phyloP scores from a whole-genome alignment of 192 early-diverging fungal genomes.

The Podila epicladia region DNA sequence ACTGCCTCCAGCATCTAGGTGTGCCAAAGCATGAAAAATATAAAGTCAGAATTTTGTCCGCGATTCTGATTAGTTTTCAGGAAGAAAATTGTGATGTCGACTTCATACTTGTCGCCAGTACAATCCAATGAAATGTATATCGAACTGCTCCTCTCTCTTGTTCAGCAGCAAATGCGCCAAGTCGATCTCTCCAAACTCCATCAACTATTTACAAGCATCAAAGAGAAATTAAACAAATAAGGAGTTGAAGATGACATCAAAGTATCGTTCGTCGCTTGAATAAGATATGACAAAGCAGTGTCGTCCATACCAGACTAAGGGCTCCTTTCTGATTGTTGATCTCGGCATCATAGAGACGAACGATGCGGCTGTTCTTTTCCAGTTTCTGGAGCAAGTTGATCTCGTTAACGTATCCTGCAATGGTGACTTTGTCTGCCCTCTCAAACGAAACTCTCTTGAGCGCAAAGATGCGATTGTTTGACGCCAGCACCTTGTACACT shows the following conservation, averaged over 20 bases:
- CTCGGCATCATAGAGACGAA: slow-evolving; percentile 82
- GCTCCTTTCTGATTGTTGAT: slow-evolving; percentile 66
- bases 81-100: not conserved
- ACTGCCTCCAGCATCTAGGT: slow-evolving; percentile 90
- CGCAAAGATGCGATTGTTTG: slow-evolving; percentile 73
- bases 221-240: not conserved
- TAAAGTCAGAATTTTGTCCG: not conserved
- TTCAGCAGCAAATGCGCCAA: slow-evolving; percentile 70
- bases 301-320: slow-evolving; percentile 71
- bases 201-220: slow-evolving; percentile 48
- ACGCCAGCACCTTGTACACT: slow-evolving; percentile 87
- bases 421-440: slow-evolving; percentile 66
- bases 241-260: not conserved
- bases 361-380: slow-evolving; percentile 73
- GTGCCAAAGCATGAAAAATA: slow-evolving; percentile 1
- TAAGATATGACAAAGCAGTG: too few relatives aligned
- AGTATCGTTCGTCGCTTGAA: too few relatives aligned
- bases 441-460: slow-evolving; percentile 87
- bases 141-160: slow-evolving; percentile 61
- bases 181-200: slow-evolving; percentile 94
- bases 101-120: slow-evolving; percentile 84
- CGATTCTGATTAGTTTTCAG: not conserved
- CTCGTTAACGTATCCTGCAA: slow-evolving; percentile 87
- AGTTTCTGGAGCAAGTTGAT: slow-evolving; percentile 78
- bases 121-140: slow-evolving; percentile 79